phyloP scores from a whole-genome alignment of 176 grass and related monocot genomes.

The Guadua angustifolia region DNA sequence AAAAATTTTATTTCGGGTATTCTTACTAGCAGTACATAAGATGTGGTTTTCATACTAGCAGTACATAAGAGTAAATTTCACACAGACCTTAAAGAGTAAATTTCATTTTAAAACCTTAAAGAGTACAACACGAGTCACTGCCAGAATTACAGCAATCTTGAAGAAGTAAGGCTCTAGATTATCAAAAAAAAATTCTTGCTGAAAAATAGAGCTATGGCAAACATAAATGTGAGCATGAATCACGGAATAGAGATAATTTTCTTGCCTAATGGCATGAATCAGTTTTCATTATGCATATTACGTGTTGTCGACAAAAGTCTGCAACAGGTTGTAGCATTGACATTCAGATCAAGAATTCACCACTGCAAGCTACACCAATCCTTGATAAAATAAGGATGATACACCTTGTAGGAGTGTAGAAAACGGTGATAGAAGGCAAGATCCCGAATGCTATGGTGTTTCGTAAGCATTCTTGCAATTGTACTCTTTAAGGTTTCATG shows the following conservation, averaged over 20 bases:
- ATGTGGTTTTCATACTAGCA: too few relatives aligned
- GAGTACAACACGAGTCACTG: slow-evolving; percentile 1
- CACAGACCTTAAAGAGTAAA: too few relatives aligned
- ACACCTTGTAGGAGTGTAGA: background rate
- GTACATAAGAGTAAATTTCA: too few relatives aligned
- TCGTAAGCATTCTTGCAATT: background rate
- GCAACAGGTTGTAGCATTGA: background rate
- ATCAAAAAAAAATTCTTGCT: background rate
- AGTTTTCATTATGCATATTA: background rate
- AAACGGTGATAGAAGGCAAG: background rate
- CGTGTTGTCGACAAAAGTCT: background rate
- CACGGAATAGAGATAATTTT: background rate
- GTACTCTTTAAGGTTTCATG: background rate
- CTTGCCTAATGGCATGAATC: background rate
- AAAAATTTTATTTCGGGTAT: too few relatives aligned
- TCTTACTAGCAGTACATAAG: too few relatives aligned
- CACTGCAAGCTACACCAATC: background rate
- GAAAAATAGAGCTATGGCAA: background rate
- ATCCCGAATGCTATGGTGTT: background rate
- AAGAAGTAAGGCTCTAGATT: background rate
- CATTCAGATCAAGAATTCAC: background rate
- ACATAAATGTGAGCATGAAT: slow-evolving; percentile 3
- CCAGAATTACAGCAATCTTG: background rate
- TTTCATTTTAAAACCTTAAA: too few relatives aligned
- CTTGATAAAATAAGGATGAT: background rate